These are phyloP conservation scores for Fomitopsis betulina DNA, from an alignment of 1,284 basidiomycete genomes.

Conservation along the genomic window DNA sequence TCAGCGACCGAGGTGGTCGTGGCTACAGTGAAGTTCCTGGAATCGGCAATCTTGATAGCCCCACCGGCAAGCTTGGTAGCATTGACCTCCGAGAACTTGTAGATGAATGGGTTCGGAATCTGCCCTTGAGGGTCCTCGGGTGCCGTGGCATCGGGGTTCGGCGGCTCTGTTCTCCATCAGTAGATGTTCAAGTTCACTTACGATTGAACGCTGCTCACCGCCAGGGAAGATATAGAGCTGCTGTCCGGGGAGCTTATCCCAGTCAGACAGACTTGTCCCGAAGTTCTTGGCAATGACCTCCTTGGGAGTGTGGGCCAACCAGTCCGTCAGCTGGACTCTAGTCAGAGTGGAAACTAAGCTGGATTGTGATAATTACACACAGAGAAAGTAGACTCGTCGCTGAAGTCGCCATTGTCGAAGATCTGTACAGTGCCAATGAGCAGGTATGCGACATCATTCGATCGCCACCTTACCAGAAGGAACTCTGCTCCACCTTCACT, in stretches of 20 bases:
- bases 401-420: conserved; percentile 62
- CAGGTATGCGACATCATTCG: neutral
- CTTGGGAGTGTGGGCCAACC: conserved; percentile 58
- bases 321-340: conserved; percentile 51
- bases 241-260: conserved; percentile 50
- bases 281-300: conserved; percentile 72
- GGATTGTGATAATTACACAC: conserved; percentile 24
- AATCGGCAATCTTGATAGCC: conserved; percentile 59
- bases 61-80: conserved; percentile 53
- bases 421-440: conserved; percentile 32
- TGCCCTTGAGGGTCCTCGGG: conserved; percentile 51
- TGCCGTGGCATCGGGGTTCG: conserved; percentile 34
- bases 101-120: conserved; percentile 50
- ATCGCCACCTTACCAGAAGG: conserved; percentile 44
- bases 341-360: conserved; percentile 4
- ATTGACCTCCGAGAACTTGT: conserved; percentile 47
- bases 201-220: conserved; percentile 28
- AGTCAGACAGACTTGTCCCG: conserved; percentile 47
- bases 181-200: neutral
- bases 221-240: conserved; percentile 69
- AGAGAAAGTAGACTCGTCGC: conserved; percentile 65
- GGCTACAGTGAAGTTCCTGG: conserved; percentile 45
- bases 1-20: conserved; percentile 62
- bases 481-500: conserved; percentile 61
- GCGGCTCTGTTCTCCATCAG: conserved; percentile 19